Conservation (phyloP, 73 alveolate species). For the Blepharisma stoltei region DNA sequence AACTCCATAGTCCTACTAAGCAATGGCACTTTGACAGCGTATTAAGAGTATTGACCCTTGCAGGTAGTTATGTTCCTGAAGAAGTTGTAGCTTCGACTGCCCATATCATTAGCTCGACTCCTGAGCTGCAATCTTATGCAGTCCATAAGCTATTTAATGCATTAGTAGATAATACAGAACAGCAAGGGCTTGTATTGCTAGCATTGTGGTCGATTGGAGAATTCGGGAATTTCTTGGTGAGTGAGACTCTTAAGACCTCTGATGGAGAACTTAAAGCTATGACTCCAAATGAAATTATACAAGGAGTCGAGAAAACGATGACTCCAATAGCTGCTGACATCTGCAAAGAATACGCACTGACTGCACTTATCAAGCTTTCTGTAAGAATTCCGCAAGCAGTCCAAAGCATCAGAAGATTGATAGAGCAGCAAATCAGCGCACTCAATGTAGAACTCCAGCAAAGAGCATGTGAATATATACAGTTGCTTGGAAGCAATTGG, state of each 20-base stretch:
- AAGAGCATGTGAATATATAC: conserved; percentile 68
- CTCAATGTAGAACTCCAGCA: conserved; percentile 61
- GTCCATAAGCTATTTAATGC: conserved; percentile 51
- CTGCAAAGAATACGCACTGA: conserved; percentile 42
- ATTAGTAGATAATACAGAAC: conserved; percentile 51
- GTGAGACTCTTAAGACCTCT: conserved; percentile 42
- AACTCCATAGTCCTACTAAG: conserved; percentile 79
- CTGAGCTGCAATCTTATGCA: conserved; percentile 72
- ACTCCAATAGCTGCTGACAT: conserved; percentile 2
- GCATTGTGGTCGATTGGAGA: conserved; percentile 75
- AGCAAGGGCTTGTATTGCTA: conserved; percentile 57
- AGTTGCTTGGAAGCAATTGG: conserved; percentile 54
- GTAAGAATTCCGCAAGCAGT: conserved; percentile 38
- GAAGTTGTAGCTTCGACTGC: conserved; percentile 65
- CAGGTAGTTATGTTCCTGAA: conserved; percentile 80
- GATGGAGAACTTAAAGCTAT: conserved; percentile 46
- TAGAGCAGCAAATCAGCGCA: conserved; percentile 28
- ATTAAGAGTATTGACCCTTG: conserved; percentile 77
- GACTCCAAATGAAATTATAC: conserved; percentile 49
- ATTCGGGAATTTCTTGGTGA: conserved; percentile 61
- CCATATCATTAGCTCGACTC: conserved; percentile 64
- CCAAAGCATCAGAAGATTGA: conserved; percentile 32
- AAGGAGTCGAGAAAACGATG: conserved; percentile 34
- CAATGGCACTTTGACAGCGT: conserved; percentile 89
- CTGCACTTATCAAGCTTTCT: conserved; percentile 57